These are phyloP conservation scores for Tulasnella calospora DNA, from an alignment of 768 basidiomycete genomes.

Conservation along the genomic window DNA sequence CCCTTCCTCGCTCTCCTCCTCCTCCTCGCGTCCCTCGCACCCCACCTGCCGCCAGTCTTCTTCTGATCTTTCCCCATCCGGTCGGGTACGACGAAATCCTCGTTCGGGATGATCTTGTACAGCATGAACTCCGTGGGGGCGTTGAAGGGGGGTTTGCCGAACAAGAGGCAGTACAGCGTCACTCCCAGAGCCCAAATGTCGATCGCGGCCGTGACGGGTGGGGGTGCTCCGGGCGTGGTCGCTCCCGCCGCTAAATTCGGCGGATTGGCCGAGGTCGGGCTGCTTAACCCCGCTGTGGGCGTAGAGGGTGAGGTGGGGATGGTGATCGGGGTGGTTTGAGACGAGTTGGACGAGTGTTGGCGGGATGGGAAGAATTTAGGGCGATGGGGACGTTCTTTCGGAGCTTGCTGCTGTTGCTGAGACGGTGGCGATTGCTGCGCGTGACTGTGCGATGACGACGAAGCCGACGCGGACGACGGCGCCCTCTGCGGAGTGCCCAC, in stretches of 20 bases:
- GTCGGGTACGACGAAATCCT: constrained; percentile 62
- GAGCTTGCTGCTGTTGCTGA: neutral
- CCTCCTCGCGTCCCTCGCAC: constrained; percentile 14
- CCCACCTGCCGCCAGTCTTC: constrained; percentile 54
- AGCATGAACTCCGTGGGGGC: constrained; percentile 65
- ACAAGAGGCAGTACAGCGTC: constrained; percentile 90
- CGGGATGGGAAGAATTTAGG: constrained; percentile 9
- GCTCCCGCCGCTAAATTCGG: constrained; percentile 36
- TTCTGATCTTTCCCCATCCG: constrained; percentile 69
- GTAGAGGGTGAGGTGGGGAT: constrained; percentile 28
- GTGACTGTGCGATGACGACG: neutral
- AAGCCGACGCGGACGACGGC: constrained; percentile 4
- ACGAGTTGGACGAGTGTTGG: constrained; percentile 8
- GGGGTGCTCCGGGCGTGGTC: constrained; percentile 9
- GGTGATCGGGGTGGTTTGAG: constrained; percentile 27
- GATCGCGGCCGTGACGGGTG: constrained; percentile 80
- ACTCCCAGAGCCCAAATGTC: constrained; percentile 98
- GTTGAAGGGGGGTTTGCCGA: constrained; percentile 77
- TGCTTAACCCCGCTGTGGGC: neutral
- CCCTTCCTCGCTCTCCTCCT: constrained; percentile 21
- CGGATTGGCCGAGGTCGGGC: constrained; percentile 18
- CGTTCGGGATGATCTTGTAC: constrained; percentile 72
- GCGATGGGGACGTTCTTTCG: neutral
- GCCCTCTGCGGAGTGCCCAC: neutral
- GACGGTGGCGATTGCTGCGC: neutral